Base-by-base conservation (phyloP, 108 stramenopile genomes). In the Fragilaria crotonensis region DNA sequence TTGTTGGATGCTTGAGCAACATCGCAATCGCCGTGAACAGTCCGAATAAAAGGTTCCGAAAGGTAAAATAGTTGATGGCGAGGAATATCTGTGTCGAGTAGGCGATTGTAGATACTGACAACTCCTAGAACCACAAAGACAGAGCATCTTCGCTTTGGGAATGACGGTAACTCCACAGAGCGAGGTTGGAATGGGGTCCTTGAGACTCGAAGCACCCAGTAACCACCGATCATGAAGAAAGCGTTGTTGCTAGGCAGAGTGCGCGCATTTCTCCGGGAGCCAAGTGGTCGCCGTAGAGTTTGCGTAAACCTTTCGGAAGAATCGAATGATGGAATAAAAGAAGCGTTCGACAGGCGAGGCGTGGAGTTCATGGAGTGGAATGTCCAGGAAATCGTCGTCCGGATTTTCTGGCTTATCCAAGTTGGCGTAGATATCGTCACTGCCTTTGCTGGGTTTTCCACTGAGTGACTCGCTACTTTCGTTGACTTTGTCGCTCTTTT, bases 161-260 rank as follows among this genome's bases (percentile, higher is more conserved):
- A 97, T 97, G 32, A 73, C 83, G 62, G 76, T 62, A 18, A 96
- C 87, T 23, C 97, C 97, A 60, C 90, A 89, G 14, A 96, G 81
- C n/a, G 94, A 75, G 64, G 87, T 89, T 32, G 97, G 71, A n/a
- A 98, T 88, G 3, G 90, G 80, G 67, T 98, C 97, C 73, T 98
- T 98, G 31, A 97, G 62, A 18, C 84, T 87, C 96, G 81, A 54
- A 98, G 68, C 25, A 97, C 56, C 97, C 97, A 98, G 75, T 97
- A 98, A 7, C 95, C 95, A 36, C 95, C 96, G 66, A 98, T 96
- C 84, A 97, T 94, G 57, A 97, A 95, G 56, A 96, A 97, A 98
- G 76, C n/a, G 96, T 97, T 45, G 81, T 75, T 7, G 95, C 86
- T 25, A 98, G 72, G 46, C 76, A 80, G 45, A 95, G 74, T 5